Conservation (phyloP, 139 green algal genomes). For the Yamagishiella unicocca region DNA sequence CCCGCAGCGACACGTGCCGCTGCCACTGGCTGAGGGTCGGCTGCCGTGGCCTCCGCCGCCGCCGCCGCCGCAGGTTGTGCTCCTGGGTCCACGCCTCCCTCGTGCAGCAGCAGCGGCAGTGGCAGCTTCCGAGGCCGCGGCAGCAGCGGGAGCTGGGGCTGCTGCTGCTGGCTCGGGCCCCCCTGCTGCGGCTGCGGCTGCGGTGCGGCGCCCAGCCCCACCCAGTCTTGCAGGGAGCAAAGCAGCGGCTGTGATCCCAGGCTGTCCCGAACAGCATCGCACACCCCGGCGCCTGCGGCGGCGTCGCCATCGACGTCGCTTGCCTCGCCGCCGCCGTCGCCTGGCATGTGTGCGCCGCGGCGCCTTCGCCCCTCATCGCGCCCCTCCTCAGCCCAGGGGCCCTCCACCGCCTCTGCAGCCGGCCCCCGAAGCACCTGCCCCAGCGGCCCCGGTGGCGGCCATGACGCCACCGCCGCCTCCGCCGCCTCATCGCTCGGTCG, state of each 20-base stretch:
- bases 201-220: not conserved
- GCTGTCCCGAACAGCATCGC: not conserved
- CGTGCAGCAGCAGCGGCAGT: not conserved
- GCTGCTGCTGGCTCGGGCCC: not conserved
- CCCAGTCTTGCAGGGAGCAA: conserved; percentile 5
- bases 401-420: not conserved
- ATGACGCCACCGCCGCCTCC: not conserved
- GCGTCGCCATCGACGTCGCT: not conserved
- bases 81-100: no score
- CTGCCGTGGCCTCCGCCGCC: not conserved
- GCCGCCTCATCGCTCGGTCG: not conserved
- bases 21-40: not conserved
- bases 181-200: not conserved
- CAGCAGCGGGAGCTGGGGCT: not conserved
- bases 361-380: not conserved
- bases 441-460: not conserved
- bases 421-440: not conserved
- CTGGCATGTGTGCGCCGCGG: not conserved
- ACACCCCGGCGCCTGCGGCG: no score
- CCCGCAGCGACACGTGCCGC: not conserved
- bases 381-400: not conserved
- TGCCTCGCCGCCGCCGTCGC: not conserved
- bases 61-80: not conserved
- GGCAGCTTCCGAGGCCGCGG: no score
- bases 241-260: not conserved